A percentile compares a stretch with the other conserved stretches of the same genome.
Evolutionary conservation across 2,329 filamentous ascomycete genomes (phyloP).

Genomic region (Nectriaceae sp.): DNA sequence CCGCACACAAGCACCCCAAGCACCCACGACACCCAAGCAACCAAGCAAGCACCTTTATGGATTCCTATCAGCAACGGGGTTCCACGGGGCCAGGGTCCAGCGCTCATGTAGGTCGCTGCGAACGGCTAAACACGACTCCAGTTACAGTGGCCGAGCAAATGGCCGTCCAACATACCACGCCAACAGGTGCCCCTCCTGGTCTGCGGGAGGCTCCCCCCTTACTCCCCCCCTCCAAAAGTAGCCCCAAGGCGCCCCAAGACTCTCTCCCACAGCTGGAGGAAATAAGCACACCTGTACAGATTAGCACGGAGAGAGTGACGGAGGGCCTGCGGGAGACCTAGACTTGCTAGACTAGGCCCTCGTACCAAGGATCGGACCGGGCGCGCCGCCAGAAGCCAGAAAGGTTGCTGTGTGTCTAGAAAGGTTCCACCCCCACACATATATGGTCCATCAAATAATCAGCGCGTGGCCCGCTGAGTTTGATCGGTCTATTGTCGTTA

Average conservation of each 20-base stretch:
- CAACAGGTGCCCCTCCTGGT: background rate
- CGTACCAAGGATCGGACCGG: background rate
- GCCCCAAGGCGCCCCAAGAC: background rate
- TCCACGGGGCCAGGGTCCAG: constrained; percentile 3
- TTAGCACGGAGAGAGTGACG: background rate
- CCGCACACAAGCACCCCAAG: too few relatives aligned
- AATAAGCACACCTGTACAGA: too few relatives aligned
- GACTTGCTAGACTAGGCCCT: background rate
- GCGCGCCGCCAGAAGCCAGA: background rate
- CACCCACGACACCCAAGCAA: too few relatives aligned
- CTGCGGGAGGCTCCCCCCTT: too few relatives aligned
- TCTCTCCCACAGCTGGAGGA: background rate
- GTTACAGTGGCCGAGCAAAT: background rate
- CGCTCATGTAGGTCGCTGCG: constrained; percentile 5
- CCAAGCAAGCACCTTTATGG: background rate
- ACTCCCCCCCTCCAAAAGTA: too few relatives aligned
- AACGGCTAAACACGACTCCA: background rate
- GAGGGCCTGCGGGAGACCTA: background rate
- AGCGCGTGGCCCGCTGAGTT: background rate
- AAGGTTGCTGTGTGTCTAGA: background rate
- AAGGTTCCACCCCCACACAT: background rate
- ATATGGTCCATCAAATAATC: background rate
- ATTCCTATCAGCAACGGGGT: background rate
- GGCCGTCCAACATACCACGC: background rate
- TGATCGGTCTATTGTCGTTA: too few relatives aligned